Conservation (phyloP, 768 basidiomycete species). For the Mycena rosella region DNA sequence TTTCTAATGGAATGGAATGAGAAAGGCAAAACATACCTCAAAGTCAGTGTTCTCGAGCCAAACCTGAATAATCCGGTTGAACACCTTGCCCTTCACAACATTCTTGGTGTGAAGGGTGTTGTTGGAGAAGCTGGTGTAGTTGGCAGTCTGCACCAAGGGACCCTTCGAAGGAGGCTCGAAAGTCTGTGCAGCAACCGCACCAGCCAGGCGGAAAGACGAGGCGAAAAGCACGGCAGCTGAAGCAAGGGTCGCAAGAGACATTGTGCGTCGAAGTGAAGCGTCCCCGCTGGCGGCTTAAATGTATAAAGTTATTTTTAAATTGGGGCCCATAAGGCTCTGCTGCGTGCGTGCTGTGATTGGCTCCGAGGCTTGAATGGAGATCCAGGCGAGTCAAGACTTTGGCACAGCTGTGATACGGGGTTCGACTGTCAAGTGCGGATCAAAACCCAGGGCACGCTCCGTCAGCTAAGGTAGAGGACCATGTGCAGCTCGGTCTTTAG, state of each 20-base stretch:
- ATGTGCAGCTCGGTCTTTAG: no score
- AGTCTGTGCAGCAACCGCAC: slow-evolving; percentile 3
- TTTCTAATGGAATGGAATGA: background rate
- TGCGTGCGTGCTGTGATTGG: no score
- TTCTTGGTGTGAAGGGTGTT: slow-evolving; percentile 53
- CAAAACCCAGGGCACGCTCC: no score
- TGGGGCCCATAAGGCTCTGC: no score
- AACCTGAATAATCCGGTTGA: slow-evolving; percentile 62
- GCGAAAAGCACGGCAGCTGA: background rate
- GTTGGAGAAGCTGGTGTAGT: slow-evolving; percentile 60
- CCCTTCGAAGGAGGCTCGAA: slow-evolving; percentile 22
- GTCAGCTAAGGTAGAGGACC: no score
- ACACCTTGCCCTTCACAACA: slow-evolving; percentile 56
- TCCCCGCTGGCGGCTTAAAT: no score
- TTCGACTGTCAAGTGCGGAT: no score
- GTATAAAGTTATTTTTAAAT: no score
- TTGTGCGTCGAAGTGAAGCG: background rate
- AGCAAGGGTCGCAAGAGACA: background rate
- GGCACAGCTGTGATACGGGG: no score
- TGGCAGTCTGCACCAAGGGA: slow-evolving; percentile 40
- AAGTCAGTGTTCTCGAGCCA: slow-evolving; percentile 69
- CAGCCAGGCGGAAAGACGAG: background rate
- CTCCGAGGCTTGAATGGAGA: no score
- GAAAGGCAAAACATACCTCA: slow-evolving; percentile 40
- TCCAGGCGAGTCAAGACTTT: no score